phyloP scores from a whole-genome alignment of 352 stramenopile species.

The Pythium monospermum region DNA sequence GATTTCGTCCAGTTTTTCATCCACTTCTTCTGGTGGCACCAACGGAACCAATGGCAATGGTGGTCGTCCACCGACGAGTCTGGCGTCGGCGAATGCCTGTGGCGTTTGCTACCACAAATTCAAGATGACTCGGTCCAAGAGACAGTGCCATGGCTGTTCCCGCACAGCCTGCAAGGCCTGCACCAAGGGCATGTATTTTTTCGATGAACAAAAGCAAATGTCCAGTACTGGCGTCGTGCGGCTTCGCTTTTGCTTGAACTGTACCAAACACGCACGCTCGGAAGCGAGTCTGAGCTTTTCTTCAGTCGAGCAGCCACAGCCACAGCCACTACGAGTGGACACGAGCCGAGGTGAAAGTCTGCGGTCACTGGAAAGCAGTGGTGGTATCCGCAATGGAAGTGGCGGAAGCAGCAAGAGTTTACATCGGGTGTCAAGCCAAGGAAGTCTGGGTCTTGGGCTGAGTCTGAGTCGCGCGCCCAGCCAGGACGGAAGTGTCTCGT shows the following conservation, averaged over 20 bases:
- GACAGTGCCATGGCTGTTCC: conserved; percentile 24
- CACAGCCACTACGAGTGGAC: too few species aligned
- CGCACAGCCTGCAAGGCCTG: conserved; percentile 30
- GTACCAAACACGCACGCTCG: conserved; percentile 22
- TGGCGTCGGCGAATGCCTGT: conserved; percentile 20
- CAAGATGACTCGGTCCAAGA: conserved; percentile 32
- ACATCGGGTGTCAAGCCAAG: too few species aligned
- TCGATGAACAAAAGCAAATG: conserved; percentile 30
- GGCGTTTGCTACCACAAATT: conserved; percentile 35
- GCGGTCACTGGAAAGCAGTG: conserved; percentile 1
- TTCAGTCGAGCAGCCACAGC: not conserved
- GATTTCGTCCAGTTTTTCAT: conserved; percentile 13
- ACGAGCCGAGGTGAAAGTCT: conserved; percentile 6
- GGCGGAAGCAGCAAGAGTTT: conserved; percentile 4
- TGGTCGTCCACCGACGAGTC: conserved; percentile 1
- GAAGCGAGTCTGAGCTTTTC: conserved; percentile 12
- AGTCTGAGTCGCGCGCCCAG: too few species aligned
- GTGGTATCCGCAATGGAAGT: not conserved
- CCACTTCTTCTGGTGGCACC: not conserved
- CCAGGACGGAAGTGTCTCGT: too few species aligned
- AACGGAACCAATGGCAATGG: not conserved
- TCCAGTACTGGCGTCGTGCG: conserved; percentile 23
- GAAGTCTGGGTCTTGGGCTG: too few species aligned
- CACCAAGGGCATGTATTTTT: conserved; percentile 28
- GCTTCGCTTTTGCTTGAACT: conserved; percentile 36